These are phyloP conservation scores for Rhododendron ovatum DNA, from an alignment of 148 eudicot species.

Conservation along the genomic window DNA sequence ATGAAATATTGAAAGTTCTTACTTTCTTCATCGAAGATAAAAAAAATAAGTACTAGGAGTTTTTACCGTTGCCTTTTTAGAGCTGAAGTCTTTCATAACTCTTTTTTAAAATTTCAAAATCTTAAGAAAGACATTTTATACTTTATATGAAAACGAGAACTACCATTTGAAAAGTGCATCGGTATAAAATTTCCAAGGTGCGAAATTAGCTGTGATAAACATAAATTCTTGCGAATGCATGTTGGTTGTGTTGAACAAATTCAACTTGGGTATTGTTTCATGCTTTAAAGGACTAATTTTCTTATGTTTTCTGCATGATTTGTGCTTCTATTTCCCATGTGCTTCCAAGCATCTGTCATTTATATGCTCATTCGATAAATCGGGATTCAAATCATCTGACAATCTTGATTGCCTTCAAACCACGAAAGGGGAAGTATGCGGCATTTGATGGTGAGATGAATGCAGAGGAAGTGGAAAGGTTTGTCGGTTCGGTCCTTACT, in stretches of 20 bases:
- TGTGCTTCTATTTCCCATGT: conserved; percentile 35
- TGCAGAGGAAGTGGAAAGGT: conserved; percentile 60
- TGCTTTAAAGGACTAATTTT: too few relatives aligned
- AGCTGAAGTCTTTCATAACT: neutral
- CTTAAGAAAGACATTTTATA: too few relatives aligned
- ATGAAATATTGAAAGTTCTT: neutral
- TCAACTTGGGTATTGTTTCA: too few relatives aligned
- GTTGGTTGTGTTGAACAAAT: too few relatives aligned
- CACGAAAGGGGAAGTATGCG: conserved; percentile 64
- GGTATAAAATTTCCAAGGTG: too few relatives aligned
- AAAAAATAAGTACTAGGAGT: neutral
- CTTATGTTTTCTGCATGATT: too few relatives aligned
- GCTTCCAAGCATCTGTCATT: conserved; percentile 60
- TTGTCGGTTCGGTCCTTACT: conserved; percentile 68
- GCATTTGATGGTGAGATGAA: conserved; percentile 37
- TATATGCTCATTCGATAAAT: conserved; percentile 52
- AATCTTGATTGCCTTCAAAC: conserved; percentile 76
- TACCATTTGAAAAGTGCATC: too few relatives aligned
- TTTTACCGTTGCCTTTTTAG: neutral
- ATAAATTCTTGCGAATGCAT: too few relatives aligned
- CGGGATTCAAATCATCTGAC: conserved; percentile 54
- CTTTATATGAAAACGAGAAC: too few relatives aligned
- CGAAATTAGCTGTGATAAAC: too few relatives aligned
- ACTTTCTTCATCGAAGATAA: neutral
- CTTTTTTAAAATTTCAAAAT: too few relatives aligned